Conservation (phyloP, 495 filamentous ascomycete species). For the Rhypophila decipiens region DNA sequence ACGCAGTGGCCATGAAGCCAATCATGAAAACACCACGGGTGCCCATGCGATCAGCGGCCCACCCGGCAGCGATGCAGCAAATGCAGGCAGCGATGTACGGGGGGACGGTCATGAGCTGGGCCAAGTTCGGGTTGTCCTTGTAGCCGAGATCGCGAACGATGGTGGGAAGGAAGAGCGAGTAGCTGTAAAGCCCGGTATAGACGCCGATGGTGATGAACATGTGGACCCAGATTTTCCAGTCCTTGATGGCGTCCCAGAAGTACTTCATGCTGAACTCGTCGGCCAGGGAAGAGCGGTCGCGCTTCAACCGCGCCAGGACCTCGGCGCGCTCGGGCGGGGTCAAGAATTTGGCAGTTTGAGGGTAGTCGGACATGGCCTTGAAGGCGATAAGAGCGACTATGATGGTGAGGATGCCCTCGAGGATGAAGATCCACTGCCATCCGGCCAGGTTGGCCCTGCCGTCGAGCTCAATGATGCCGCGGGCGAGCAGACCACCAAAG, state of each 20-base stretch:
- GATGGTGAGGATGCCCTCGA: slow-evolving; percentile 65
- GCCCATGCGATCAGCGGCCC: slow-evolving; percentile 46
- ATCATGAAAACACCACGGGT: slow-evolving; percentile 55
- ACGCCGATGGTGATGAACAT: slow-evolving; percentile 45
- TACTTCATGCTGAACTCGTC: slow-evolving; percentile 70
- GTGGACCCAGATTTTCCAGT: slow-evolving; percentile 71
- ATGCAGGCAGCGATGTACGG: slow-evolving; percentile 49
- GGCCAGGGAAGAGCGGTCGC: slow-evolving; percentile 67
- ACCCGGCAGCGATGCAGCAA: slow-evolving; percentile 44
- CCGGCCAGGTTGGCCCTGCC: slow-evolving; percentile 56
- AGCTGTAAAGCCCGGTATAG: slow-evolving; percentile 57
- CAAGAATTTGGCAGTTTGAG: slow-evolving; percentile 69
- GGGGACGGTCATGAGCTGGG: slow-evolving; percentile 57
- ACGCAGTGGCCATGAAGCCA: slow-evolving; percentile 36
- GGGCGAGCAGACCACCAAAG: slow-evolving; percentile 70
- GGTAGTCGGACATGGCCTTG: slow-evolving; percentile 74
- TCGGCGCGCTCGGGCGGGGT: slow-evolving; percentile 57
- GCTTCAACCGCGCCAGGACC: slow-evolving; percentile 57
- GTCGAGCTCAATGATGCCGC: slow-evolving; percentile 61
- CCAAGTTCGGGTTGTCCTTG: slow-evolving; percentile 40
- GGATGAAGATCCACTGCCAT: slow-evolving; percentile 73
- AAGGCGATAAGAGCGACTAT: slow-evolving; percentile 51
- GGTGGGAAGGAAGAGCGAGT: slow-evolving; percentile 61
- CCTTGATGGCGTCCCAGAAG: slow-evolving; percentile 63
- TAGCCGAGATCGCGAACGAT: slow-evolving; percentile 54